Base-by-base conservation (phyloP, 2,329 filamentous ascomycete species). In the Penicillium verrucosum region DNA sequence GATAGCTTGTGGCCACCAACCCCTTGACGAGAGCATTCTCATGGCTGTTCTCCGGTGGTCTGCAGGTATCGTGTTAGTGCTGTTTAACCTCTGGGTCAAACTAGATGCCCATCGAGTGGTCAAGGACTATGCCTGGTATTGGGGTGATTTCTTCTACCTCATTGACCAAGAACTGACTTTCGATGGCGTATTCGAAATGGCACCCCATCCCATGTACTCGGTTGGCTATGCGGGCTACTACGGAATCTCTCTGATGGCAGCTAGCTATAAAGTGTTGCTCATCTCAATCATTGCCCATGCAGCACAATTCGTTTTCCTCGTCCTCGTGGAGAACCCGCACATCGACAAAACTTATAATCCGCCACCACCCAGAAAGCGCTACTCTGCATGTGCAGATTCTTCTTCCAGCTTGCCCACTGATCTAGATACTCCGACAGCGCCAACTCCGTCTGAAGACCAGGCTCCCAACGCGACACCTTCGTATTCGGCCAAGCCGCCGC, bases 61-160 rank as follows among this genome's bases (percentile, higher is more conserved):
- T 4, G 81, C 87, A 45, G 94, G 94, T 50, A 83, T 93, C 63
- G 76, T 83, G 40, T 82, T 97, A 27, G 88, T 99, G 61, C 82
- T 89, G 56, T 97, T 99, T 83, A 99, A 97, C 74, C 82, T 97
- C 23, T 97, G 94, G 92, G 94, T 99, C 62, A 99, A 99, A 78
- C 82, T 99, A 60, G 94, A 99, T 75, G 94, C 94, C 21, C 94
- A 99, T 75, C 85, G 94, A 59, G 94, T 99, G 48, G 94, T 99
- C 71, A 97, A 97, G 76, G 94, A 99, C 76, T 99, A 92, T 78
- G 94, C 94, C 29, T 99, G 94, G 94, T 99, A 97, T 77, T 99
- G 94, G 94, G 94, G 94, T 60, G 94, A 99, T 76, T 97, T 97
- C 78, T 99, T 97, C 81, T 99, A 92, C 77, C 87, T 99, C 70